Evolutionary conservation across 1,284 basidiomycete genomes (phyloP), one percentile per base, ranked within the genome.

Genomic region (Puccinia horiana): DNA sequence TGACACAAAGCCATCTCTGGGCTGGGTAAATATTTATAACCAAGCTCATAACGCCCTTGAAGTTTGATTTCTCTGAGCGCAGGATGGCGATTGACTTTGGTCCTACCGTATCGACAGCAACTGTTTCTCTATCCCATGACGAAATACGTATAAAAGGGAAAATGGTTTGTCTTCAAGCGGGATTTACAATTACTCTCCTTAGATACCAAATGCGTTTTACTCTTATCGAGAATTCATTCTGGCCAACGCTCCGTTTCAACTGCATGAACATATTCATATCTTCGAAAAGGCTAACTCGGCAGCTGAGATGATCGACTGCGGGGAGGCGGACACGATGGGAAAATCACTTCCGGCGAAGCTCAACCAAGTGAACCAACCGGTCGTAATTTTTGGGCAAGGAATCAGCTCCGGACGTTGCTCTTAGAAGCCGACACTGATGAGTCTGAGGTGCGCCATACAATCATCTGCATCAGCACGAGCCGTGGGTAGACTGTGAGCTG

Each of bases 381-480:
- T 40, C 40, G 37, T 6, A 29, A 4, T 47, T 42, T 29, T 69
- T 11, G 16, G 23, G 8, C 26, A 18, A 69, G 42, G 40, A 29
- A 29, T 37, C n/a, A 16, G 65, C 47, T 26, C 65, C 65, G 61
- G 61, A 35, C 42, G 65, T 69, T 47, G 65, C 65, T 69, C 42
- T 69, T n/a, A 9, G 65, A 69, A 69, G 42, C 65, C 65, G 65
- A 69, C 65, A 69, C 65, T 69, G 2, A 47, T 69, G 42, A 47
- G 65, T 65, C 37, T 26, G 29, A 35, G 3, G 58, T 32, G 20
- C 65, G 35, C 20, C 37, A 42, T 67, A 11, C 42, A 44, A 47
- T 42, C 65, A 44, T 69, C 40, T 47, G 35, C 65, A 69, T 44
- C n/a, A 69, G n/a, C 42, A 23, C 37, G 12, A 67, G 40, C 61